Percentiles rank a stretch among this genome's conserved stretches.
phyloP scores from a whole-genome alignment of 768 basidiomycete genomes.

The Russula olivacea region DNA sequence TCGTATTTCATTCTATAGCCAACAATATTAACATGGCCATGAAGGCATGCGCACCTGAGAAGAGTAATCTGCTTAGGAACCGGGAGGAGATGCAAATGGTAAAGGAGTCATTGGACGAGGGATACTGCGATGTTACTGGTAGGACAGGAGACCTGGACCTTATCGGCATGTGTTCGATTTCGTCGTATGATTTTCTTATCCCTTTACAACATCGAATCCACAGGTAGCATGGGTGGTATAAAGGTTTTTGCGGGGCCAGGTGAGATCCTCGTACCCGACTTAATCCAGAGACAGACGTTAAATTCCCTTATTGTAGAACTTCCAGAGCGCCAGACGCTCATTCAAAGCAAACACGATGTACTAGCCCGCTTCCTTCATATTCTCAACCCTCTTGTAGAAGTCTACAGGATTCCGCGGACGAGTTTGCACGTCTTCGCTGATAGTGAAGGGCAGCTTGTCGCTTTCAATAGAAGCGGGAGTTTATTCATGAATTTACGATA shows the following conservation, averaged over 20 bases:
- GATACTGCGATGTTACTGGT: slow-evolving; percentile 77
- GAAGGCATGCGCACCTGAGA: slow-evolving; percentile 70
- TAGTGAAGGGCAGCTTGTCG: slow-evolving; percentile 70
- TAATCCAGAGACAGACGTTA: neutral
- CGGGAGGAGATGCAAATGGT: slow-evolving; percentile 63
- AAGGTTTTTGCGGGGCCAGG: slow-evolving; percentile 13
- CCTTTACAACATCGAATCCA: neutral
- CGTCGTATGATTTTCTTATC: neutral
- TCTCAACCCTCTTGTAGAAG: slow-evolving; percentile 53
- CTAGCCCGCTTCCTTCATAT: slow-evolving; percentile 71
- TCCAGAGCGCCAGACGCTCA: slow-evolving; percentile 43
- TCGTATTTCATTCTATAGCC: slow-evolving; percentile 9
- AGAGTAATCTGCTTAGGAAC: slow-evolving; percentile 54
- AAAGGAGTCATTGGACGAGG: slow-evolving; percentile 69
- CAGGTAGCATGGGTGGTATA: slow-evolving; percentile 11
- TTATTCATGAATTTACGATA: slow-evolving; percentile 86
- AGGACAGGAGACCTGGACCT: slow-evolving; percentile 51
- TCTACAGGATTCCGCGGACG: slow-evolving; percentile 68
- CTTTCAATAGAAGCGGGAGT: slow-evolving; percentile 87
- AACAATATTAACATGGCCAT: slow-evolving; percentile 44
- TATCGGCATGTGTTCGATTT: slow-evolving; percentile 43
- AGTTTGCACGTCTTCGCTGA: slow-evolving; percentile 89
- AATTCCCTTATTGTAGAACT: slow-evolving; percentile 43
- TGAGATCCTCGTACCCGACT: neutral
- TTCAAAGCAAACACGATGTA: slow-evolving; percentile 47